Evolutionary conservation across 2,329 filamentous ascomycete genomes (phyloP).

Genomic region (Tolypocladium cylindrosporum): DNA sequence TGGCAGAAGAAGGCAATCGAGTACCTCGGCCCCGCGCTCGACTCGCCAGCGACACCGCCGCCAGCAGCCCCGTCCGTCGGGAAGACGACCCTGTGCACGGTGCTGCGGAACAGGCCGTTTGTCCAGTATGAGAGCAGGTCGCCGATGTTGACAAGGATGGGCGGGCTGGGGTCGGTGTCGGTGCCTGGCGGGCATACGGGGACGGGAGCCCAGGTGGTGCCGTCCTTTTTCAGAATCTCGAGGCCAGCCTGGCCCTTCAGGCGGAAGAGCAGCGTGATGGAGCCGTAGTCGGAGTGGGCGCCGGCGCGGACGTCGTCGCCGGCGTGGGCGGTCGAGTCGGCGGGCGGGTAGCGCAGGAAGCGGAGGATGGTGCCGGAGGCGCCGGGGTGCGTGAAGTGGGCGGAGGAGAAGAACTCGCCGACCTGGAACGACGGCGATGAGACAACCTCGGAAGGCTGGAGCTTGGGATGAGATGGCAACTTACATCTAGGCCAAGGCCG

Average conservation of each 20-base stretch:
- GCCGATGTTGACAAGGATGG: slow-evolving; percentile 71
- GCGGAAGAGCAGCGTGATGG: slow-evolving; percentile 71
- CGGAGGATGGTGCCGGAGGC: slow-evolving; percentile 53
- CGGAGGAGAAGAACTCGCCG: slow-evolving; percentile 42
- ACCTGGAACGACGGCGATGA: slow-evolving; percentile 19
- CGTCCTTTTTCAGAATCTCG: slow-evolving; percentile 59
- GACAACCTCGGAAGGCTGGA: not conserved
- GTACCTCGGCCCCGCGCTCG: slow-evolving; percentile 43
- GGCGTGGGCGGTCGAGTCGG: slow-evolving; percentile 30
- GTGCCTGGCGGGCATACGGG: slow-evolving; percentile 55
- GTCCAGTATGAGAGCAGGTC: slow-evolving; percentile 78
- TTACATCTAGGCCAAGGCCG: slow-evolving; percentile 62
- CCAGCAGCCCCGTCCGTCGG: slow-evolving; percentile 15
- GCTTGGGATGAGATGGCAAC: slow-evolving; percentile 3
- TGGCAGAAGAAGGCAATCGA: slow-evolving; percentile 63
- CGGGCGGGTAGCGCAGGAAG: slow-evolving; percentile 62
- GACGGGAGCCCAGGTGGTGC: slow-evolving; percentile 47
- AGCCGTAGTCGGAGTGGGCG: slow-evolving; percentile 82
- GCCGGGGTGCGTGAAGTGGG: slow-evolving; percentile 34
- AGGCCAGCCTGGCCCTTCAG: slow-evolving; percentile 75
- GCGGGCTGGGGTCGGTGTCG: slow-evolving; percentile 50
- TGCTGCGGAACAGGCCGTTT: slow-evolving; percentile 74
- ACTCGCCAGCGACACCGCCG: slow-evolving; percentile 29
- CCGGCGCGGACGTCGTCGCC: slow-evolving; percentile 68
- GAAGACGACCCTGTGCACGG: slow-evolving; percentile 82